phyloP scores from a whole-genome alignment of 2,329 filamentous ascomycete species.

The Aspergillus sp. region DNA sequence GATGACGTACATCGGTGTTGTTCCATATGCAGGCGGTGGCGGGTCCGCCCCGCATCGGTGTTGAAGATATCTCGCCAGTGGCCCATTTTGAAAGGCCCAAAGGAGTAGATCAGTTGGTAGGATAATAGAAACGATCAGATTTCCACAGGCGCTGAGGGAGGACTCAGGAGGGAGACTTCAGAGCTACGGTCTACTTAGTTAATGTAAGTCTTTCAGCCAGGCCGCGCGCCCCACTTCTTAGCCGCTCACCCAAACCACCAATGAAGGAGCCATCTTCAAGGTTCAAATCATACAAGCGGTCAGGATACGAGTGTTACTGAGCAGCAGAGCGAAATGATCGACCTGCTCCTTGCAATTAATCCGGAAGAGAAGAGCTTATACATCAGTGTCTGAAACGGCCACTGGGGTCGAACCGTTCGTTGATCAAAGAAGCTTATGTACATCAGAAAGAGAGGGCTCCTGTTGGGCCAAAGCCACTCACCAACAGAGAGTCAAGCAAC shows the following conservation, averaged over 20 bases:
- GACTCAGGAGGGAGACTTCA: neutral
- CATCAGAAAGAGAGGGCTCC: slow-evolving; percentile 34
- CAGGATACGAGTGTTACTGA: neutral
- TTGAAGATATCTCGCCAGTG: slow-evolving; percentile 40
- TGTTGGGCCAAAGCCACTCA: slow-evolving; percentile 18
- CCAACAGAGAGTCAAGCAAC: slow-evolving; percentile 14
- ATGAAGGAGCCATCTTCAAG: neutral
- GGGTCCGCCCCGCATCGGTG: slow-evolving; percentile 27
- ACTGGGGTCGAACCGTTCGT: slow-evolving; percentile 26
- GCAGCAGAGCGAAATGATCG: neutral
- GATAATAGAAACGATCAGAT: neutral
- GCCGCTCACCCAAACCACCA: neutral
- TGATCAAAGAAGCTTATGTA: slow-evolving; percentile 35
- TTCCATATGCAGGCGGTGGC: slow-evolving; percentile 39
- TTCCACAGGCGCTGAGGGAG: neutral
- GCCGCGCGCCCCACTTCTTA: slow-evolving; percentile 3
- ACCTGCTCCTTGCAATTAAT: neutral
- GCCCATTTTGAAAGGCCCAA: slow-evolving; percentile 33
- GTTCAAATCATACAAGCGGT: neutral
- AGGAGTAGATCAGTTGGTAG: neutral
- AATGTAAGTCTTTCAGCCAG: neutral
- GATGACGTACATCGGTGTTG: slow-evolving; percentile 44
- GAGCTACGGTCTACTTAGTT: neutral
- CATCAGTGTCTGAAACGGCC: slow-evolving; percentile 22
- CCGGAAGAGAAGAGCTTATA: neutral